These are phyloP conservation scores for Neonectria ditissima DNA, from an alignment of 2,329 filamentous ascomycete species.

Conservation along the genomic window DNA sequence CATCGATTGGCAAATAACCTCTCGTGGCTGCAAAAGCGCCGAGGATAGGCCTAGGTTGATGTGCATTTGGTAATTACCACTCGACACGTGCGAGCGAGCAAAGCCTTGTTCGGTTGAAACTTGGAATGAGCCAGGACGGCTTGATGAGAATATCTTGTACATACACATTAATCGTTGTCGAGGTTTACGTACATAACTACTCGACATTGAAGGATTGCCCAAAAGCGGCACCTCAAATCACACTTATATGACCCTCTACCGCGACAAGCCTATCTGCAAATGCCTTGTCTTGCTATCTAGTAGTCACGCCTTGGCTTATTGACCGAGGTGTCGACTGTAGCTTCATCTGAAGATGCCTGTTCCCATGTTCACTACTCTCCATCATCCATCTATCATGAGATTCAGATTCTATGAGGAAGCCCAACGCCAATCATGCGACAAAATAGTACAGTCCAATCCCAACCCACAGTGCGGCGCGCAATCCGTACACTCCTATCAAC, in stretches of 20 bases:
- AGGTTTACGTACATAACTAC: slow-evolving; percentile 26
- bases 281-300: background rate
- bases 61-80: slow-evolving; percentile 12
- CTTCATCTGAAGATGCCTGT: slow-evolving; percentile 1
- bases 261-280: background rate
- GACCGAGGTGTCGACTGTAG: background rate
- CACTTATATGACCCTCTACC: slow-evolving; percentile 16
- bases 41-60: slow-evolving; percentile 6
- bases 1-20: slow-evolving; percentile 46
- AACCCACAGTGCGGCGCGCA: slow-evolving; percentile 4
- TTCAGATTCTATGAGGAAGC: slow-evolving; percentile 37
- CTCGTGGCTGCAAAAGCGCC: background rate
- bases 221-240: slow-evolving; percentile 32
- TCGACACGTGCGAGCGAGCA: slow-evolving; percentile 29
- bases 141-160: slow-evolving; percentile 35
- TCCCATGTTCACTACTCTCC: slow-evolving; percentile 7
- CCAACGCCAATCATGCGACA: slow-evolving; percentile 46
- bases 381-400: slow-evolving; percentile 34
- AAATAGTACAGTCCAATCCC: slow-evolving; percentile 31
- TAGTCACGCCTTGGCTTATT: background rate
- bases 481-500: slow-evolving; percentile 27
- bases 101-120: slow-evolving; percentile 27
- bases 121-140: slow-evolving; percentile 31
- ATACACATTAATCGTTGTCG: slow-evolving; percentile 39
- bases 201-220: slow-evolving; percentile 30